Conservation (phyloP, 495 filamentous ascomycete species). For the Lepraria neglecta region DNA sequence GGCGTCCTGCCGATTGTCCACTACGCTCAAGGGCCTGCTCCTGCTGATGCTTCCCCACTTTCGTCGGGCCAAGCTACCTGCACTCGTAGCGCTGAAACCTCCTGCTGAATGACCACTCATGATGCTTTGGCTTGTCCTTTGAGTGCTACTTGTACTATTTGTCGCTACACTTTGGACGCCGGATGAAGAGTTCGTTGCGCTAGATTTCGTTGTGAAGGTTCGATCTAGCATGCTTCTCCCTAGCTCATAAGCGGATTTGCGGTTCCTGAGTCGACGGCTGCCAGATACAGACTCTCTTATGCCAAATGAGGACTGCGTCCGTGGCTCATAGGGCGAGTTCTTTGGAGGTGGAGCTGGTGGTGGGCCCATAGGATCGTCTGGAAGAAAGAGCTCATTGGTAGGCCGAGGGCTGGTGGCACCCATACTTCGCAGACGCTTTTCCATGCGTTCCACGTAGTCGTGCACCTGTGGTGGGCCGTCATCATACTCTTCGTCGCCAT, state of each 20-base stretch:
- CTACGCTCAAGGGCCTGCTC: slow-evolving; percentile 47
- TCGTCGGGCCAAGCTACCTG: slow-evolving; percentile 79
- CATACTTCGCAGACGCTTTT: slow-evolving; percentile 66
- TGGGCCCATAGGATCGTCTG: slow-evolving; percentile 27
- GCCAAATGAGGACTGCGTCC: slow-evolving; percentile 43
- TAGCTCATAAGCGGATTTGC: slow-evolving; percentile 82
- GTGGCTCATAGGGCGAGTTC: slow-evolving; percentile 36
- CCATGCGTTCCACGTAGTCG: slow-evolving; percentile 86
- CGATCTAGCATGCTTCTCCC: slow-evolving; percentile 61
- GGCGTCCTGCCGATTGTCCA: slow-evolving; percentile 46
- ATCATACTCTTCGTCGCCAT: slow-evolving; percentile 49
- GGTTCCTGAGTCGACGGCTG: slow-evolving; percentile 43
- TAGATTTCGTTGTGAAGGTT: slow-evolving; percentile 83
- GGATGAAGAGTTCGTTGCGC: slow-evolving; percentile 64
- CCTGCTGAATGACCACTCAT: slow-evolving; percentile 92
- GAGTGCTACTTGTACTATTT: slow-evolving; percentile 63
- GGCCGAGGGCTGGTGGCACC: slow-evolving; percentile 52
- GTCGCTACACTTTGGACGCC: slow-evolving; percentile 66
- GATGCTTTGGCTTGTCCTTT: slow-evolving; percentile 71
- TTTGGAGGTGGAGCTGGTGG: slow-evolving; percentile 41
- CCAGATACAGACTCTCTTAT: slow-evolving; percentile 25
- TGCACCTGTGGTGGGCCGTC: slow-evolving; percentile 63
- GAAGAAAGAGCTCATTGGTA: slow-evolving; percentile 35
- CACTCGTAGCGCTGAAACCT: slow-evolving; percentile 89
- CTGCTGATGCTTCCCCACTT: slow-evolving; percentile 42